Percentiles rank a stretch among this genome's conserved stretches.
Conservation (phyloP, 371 early-diverging fungal species). For the Synchytrium microbalum region DNA sequence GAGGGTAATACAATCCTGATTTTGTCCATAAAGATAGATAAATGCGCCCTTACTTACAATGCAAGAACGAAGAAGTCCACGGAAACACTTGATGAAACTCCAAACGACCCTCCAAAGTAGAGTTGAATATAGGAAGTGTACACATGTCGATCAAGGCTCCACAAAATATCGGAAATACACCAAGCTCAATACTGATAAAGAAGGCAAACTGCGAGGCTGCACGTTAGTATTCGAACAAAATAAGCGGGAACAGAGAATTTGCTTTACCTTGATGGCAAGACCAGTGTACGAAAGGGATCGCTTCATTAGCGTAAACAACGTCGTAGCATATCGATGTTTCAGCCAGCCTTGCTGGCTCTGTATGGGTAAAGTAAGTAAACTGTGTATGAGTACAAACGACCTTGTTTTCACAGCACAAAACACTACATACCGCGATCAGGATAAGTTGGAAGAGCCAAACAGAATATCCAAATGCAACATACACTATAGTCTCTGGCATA, state of each 20-base stretch:
- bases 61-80: constrained; percentile 61
- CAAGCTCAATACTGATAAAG: constrained; percentile 76
- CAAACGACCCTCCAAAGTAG: constrained; percentile 45
- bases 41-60: constrained; percentile 44
- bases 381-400: not conserved
- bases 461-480: constrained; percentile 22
- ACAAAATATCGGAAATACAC: constrained; percentile 78
- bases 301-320: constrained; percentile 19
- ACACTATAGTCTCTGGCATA: constrained; percentile 13
- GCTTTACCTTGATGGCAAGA: constrained; percentile 21
- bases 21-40: not conserved
- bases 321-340: constrained; percentile 34
- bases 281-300: constrained; percentile 17
- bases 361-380: not conserved
- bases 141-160: constrained; percentile 71
- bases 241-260: constrained; percentile 2
- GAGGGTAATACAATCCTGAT: not conserved
- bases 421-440: constrained; percentile 23
- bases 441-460: constrained; percentile 16
- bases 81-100: constrained; percentile 51
- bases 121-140: constrained; percentile 62
- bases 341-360: constrained; percentile 25
- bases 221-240: not conserved
- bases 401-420: not conserved
- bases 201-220: constrained; percentile 34